These are phyloP conservation scores for Neonothopanus nambi DNA, from an alignment of 1,284 basidiomycete species.

Conservation along the genomic window DNA sequence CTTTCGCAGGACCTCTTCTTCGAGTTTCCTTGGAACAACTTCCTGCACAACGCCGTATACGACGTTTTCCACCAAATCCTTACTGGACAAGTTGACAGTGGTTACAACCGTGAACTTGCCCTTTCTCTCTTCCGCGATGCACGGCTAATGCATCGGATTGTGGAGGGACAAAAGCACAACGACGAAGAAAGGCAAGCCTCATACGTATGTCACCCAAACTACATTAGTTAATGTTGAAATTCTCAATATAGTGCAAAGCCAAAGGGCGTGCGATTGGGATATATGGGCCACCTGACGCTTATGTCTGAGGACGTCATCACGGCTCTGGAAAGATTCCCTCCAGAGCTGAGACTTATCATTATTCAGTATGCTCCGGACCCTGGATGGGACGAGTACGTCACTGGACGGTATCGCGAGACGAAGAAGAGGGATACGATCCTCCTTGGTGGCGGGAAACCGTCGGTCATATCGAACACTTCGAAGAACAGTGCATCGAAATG, in stretches of 20 bases:
- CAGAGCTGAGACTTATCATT: slow-evolving; percentile 70
- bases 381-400: slow-evolving; percentile 88
- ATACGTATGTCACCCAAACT: slow-evolving; percentile 5
- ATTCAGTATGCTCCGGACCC: slow-evolving; percentile 70
- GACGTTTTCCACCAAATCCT: slow-evolving; percentile 96
- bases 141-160: slow-evolving; percentile 76
- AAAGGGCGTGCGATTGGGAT: slow-evolving; percentile 81
- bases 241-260: slow-evolving; percentile 50
- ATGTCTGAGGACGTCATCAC: slow-evolving; percentile 90
- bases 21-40: slow-evolving; percentile 97
- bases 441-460: slow-evolving; percentile 82
- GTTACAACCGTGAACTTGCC: slow-evolving; percentile 80
- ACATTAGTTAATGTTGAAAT: slow-evolving; percentile 12
- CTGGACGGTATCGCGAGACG: slow-evolving; percentile 82
- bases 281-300: slow-evolving; percentile 96
- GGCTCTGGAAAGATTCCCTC: slow-evolving; percentile 83
- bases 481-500: slow-evolving; percentile 44
- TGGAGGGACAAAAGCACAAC: slow-evolving; percentile 81
- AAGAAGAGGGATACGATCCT: slow-evolving; percentile 78
- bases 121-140: slow-evolving; percentile 82
- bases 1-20: slow-evolving; percentile 90
- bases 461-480: slow-evolving; percentile 40
- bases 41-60: slow-evolving; percentile 96
- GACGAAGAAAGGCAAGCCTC: slow-evolving; percentile 66
- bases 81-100: slow-evolving; percentile 78